phyloP scores from a whole-genome alignment of 768 basidiomycete species.

The Agaricus sinodeliciosus region DNA sequence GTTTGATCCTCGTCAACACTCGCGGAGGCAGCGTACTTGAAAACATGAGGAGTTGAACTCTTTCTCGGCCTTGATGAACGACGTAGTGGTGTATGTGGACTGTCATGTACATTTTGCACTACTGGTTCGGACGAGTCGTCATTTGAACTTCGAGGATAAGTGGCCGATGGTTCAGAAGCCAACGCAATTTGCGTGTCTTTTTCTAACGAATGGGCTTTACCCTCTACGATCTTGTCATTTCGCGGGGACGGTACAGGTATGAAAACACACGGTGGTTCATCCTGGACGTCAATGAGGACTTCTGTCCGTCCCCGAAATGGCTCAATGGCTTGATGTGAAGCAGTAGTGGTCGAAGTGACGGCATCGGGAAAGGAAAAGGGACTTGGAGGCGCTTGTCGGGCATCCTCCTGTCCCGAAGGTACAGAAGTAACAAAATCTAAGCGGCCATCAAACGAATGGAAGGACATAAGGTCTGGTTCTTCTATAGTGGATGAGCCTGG shows the following conservation, averaged over 20 bases:
- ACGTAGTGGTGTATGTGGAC: slow-evolving; percentile 23
- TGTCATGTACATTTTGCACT: slow-evolving; percentile 1
- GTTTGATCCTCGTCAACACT: slow-evolving; percentile 6
- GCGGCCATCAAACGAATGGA: slow-evolving; percentile 30
- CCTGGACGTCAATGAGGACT: slow-evolving; percentile 4
- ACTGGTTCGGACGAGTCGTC: not conserved
- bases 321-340: not conserved
- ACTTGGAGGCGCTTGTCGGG: not conserved
- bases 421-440: not conserved
- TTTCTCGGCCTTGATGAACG: slow-evolving; percentile 34
- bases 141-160: not conserved
- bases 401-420: not conserved
- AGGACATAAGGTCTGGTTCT: slow-evolving; percentile 18
- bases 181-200: not conserved
- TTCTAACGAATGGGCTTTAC: not conserved
- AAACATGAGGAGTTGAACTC: slow-evolving; percentile 21
- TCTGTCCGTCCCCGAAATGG: not conserved
- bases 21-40: slow-evolving; percentile 15
- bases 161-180: not conserved
- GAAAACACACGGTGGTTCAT: not conserved
- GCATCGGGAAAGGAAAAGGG: slow-evolving; percentile 2
- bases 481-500: not conserved
- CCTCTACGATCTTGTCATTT: not conserved
- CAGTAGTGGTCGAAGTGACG: not conserved
- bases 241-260: not conserved